Evolutionary conservation across 176 grass and related monocot species (phyloP).

Genomic region (Bonia amplexicaulis): DNA sequence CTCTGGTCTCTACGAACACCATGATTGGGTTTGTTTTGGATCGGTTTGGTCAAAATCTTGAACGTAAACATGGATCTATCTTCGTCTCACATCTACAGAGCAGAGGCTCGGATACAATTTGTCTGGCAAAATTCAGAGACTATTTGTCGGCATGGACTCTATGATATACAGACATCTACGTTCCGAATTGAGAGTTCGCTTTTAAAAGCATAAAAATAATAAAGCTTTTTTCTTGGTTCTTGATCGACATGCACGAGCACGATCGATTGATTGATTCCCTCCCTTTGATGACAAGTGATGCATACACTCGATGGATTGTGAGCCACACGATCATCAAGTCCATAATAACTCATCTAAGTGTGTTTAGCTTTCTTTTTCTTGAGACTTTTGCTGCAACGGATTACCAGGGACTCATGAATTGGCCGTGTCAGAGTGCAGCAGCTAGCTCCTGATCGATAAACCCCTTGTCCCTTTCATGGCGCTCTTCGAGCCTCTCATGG

Average conservation of each 20-base stretch:
- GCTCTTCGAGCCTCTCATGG: background rate
- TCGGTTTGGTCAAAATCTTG: background rate
- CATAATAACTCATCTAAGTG: background rate
- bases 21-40: background rate
- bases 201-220: background rate
- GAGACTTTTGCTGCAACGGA: background rate
- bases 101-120: background rate
- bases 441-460: background rate
- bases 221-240: background rate
- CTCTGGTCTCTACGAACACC: background rate
- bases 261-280: background rate
- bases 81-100: background rate
- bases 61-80: background rate
- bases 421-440: background rate
- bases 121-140: background rate
- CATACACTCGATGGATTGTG: background rate
- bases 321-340: background rate
- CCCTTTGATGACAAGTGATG: background rate
- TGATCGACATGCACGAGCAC: background rate
- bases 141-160: slow-evolving; percentile 11
- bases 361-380: background rate
- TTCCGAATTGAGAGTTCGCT: background rate
- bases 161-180: background rate
- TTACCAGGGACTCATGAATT: background rate
- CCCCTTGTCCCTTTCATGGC: background rate